Evolutionary conservation across 441 rosid genomes (phyloP), one percentile per base, ranked within the genome.

Genomic region (Euphorbia neoarborescens): DNA sequence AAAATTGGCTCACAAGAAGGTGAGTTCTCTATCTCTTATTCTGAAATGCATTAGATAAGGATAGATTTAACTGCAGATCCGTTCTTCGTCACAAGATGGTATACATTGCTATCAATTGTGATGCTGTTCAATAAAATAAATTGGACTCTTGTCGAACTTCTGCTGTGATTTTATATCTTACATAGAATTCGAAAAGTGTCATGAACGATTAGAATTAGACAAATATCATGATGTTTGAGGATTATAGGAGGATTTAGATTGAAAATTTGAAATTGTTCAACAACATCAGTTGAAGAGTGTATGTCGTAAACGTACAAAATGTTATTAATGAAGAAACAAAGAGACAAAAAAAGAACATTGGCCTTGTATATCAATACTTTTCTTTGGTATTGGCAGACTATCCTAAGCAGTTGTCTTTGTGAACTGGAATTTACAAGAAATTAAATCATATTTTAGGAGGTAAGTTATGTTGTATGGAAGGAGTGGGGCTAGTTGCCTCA

Each of bases 1-100:
- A 81, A 88, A 91, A 79, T 81, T 88, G 88, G 94, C 92, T 68
- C 77, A 83, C 66, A 92, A 90, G 79, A 86, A 84, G 97, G 97
- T 91, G 37, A 50, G 19, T n/a, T 66, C 2, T 3, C 51, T 38
- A 56, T 38, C 24, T 17, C 24, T 19, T 57, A 11, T 44, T 44
- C 14, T 17, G 25, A 28, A 27, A 44, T 15, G 56, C 50, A 3
- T 64, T 6, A 22, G 44, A n/a, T n/a, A 4, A 24, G 34, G 32
- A 24, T 10, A 24, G 5, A 64, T 7, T 42, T 40, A 24, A 13
- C 12, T 63, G 24, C 13, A 40, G 50, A 44, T 44, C 17, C 17
- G 3, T 13, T 44, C 44, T 25, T 25, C 2, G 22, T 11, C 40
- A 3, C 13, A 42, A 24, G 0, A 40, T 38, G 34, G 54, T 46